A percentile compares a stretch with the other conserved stretches of the same genome.
phyloP scores from a whole-genome alignment of 1,139 yeast genomes.

The Yamadazyma triangularis region DNA sequence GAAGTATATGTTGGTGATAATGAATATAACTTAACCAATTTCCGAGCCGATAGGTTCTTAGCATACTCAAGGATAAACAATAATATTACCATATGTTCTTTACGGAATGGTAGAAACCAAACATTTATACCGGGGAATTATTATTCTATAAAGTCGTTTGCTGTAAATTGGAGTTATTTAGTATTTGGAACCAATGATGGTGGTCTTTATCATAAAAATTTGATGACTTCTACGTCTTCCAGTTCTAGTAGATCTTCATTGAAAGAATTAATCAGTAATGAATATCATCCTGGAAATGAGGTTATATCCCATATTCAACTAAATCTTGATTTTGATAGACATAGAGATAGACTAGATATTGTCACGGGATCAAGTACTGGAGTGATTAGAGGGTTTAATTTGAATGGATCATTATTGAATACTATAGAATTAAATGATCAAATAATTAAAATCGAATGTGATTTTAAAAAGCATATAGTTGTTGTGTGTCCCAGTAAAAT shows the following conservation, averaged over 20 bases:
- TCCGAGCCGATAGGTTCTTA: slow-evolving; percentile 32
- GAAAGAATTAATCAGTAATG: slow-evolving; percentile 12
- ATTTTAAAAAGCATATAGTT: slow-evolving; percentile 25
- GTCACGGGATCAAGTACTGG: slow-evolving; percentile 26
- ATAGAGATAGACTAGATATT: slow-evolving; percentile 21
- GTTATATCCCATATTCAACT: slow-evolving; percentile 17
- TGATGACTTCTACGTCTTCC: slow-evolving; percentile 29
- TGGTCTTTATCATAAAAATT: slow-evolving; percentile 27
- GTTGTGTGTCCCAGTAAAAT: slow-evolving; percentile 17
- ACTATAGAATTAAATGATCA: slow-evolving; percentile 13
- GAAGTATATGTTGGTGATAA: slow-evolving; percentile 21
- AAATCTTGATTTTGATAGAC: slow-evolving; percentile 20
- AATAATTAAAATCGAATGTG: slow-evolving; percentile 23
- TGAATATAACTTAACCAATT: slow-evolving; percentile 30
- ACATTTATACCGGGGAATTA: slow-evolving; percentile 34
- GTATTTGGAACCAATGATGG: slow-evolving; percentile 27
- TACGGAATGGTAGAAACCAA: slow-evolving; percentile 39
- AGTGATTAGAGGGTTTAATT: slow-evolving; percentile 22
- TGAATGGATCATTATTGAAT: slow-evolving; percentile 20
- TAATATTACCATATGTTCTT: slow-evolving; percentile 32
- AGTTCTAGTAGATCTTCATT: slow-evolving; percentile 21
- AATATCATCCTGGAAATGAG: slow-evolving; percentile 5
- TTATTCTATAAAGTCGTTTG: slow-evolving; percentile 19
- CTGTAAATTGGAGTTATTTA: slow-evolving; percentile 32
- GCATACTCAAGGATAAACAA: slow-evolving; percentile 31